A percentile compares a stretch with the other conserved stretches of the same genome.
These are phyloP conservation scores for Geranomyces variabilis DNA, from an alignment of 192 early-diverging fungal genomes.

Conservation along the genomic window DNA sequence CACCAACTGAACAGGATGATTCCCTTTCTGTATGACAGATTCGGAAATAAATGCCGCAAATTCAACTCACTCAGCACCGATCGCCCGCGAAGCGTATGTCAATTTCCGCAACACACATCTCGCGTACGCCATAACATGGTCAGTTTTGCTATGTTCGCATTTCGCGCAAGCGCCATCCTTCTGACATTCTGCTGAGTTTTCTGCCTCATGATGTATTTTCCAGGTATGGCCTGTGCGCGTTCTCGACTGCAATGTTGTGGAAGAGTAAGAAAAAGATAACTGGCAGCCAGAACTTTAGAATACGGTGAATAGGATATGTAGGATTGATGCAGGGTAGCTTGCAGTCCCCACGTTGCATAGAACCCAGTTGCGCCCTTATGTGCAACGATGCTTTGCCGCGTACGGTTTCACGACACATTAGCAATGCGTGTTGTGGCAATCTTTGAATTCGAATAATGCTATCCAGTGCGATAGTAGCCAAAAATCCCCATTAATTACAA, in stretches of 20 bases:
- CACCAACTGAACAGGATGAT: background rate
- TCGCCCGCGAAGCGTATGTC: constrained; percentile 70
- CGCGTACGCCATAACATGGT: constrained; percentile 91
- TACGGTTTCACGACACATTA: too few species aligned
- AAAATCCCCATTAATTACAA: too few species aligned
- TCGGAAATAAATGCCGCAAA: constrained; percentile 46
- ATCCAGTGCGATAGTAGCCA: too few species aligned
- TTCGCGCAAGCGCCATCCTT: too few species aligned
- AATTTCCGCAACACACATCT: constrained; percentile 86
- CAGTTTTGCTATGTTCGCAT: constrained; percentile 27
- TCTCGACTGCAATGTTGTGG: constrained; percentile 19
- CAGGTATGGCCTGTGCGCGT: constrained; percentile 25
- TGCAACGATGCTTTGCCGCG: too few species aligned
- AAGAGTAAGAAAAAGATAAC: background rate
- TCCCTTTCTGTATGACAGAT: background rate
- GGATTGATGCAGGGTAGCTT: too few species aligned
- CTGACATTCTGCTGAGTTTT: background rate
- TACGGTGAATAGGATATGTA: too few species aligned
- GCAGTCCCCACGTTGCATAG: too few species aligned
- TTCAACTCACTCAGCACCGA: constrained; percentile 66
- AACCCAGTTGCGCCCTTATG: too few species aligned
- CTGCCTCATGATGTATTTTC: background rate
- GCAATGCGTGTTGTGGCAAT: too few species aligned
- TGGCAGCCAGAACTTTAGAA: too few species aligned
- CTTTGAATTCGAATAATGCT: too few species aligned